Conservation (phyloP, 2,329 filamentous ascomycete species). For the Ambrosiella xylebori region DNA sequence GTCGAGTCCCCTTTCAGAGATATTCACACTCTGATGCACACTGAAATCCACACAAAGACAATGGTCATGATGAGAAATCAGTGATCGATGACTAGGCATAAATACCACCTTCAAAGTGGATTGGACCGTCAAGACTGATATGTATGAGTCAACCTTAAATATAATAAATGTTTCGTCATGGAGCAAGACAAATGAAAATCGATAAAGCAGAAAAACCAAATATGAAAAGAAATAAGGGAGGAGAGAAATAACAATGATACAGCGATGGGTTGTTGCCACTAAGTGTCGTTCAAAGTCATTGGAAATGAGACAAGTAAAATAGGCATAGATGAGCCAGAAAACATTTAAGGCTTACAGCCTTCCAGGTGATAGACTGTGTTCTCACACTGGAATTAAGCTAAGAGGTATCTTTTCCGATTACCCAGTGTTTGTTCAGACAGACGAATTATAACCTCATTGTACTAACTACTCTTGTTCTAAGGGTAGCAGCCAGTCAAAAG, state of each 20-base stretch:
- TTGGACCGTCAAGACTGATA: too few species aligned
- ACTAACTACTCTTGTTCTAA: neutral
- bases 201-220: neutral
- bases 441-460: neutral
- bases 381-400: conserved; percentile 5
- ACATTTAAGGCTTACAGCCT: neutral
- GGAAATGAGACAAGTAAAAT: neutral
- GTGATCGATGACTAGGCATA: too few species aligned
- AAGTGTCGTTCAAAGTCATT: neutral
- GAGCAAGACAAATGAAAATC: neutral
- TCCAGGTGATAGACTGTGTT: conserved; percentile 9
- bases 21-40: neutral
- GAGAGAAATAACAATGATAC: conserved; percentile 8
- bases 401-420: too few species aligned
- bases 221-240: conserved; percentile 12
- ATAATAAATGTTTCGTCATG: neutral
- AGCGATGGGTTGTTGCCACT: conserved; percentile 1
- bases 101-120: too few species aligned
- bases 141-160: too few species aligned
- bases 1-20: neutral
- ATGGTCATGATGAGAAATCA: neutral
- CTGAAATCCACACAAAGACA: neutral
- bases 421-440: neutral
- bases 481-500: neutral
- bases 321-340: neutral